Conservation (phyloP, 345 rosid species). For the Conringia planisiliqua region DNA sequence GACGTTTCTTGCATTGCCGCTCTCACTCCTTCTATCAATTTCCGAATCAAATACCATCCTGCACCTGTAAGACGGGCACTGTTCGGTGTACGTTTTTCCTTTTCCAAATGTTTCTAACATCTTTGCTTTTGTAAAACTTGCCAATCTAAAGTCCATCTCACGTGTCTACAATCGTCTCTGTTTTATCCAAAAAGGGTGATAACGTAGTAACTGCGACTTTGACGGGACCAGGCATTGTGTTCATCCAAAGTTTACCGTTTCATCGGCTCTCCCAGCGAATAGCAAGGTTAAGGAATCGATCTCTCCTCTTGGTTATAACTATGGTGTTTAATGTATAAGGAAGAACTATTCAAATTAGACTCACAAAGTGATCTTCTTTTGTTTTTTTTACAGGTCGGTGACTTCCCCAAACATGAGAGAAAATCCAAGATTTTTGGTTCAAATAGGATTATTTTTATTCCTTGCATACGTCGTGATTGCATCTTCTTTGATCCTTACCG, state of each 20-base stretch:
- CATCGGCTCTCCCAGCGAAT: conserved; percentile 86
- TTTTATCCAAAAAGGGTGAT: conserved; percentile 60
- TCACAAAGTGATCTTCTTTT: not conserved
- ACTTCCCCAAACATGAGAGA: conserved; percentile 99
- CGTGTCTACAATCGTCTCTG: not conserved
- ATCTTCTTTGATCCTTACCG: conserved; percentile 92
- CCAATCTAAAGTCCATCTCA: not conserved
- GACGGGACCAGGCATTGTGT: conserved; percentile 97
- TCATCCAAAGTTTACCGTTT: conserved; percentile 95
- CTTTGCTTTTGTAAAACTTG: not conserved
- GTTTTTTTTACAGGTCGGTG: conserved; percentile 65
- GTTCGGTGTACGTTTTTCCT: conserved; percentile 57
- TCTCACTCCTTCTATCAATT: conserved; percentile 61
- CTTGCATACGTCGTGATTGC: conserved; percentile 93
- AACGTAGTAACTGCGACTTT: conserved; percentile 75
- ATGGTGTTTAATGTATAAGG: not conserved
- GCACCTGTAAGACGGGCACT: conserved; percentile 73
- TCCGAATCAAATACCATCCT: conserved; percentile 83
- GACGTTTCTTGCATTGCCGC: conserved; percentile 88
- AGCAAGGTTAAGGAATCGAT: conserved; percentile 55
- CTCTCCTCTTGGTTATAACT: not conserved
- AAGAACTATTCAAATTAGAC: not conserved
- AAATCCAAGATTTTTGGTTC: conserved; percentile 85
- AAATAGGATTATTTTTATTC: conserved; percentile 82
- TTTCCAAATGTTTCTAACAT: not conserved